Evolutionary conservation across 768 basidiomycete genomes (phyloP).

Genomic region (Cytidiella melzeri): DNA sequence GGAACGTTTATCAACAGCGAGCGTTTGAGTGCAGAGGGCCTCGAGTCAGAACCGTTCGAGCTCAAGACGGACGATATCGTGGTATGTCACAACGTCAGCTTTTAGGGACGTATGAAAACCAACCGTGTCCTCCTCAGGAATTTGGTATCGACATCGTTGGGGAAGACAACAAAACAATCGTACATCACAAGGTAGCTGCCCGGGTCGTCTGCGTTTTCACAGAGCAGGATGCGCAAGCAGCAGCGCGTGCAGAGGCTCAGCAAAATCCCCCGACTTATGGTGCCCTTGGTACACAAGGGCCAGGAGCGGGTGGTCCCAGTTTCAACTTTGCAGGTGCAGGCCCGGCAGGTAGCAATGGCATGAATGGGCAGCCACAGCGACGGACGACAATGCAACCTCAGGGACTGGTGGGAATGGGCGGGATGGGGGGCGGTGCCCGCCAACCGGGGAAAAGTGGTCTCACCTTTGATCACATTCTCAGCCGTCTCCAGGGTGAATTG

Average conservation of each 20-base stretch:
- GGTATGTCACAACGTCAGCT: slow-evolving; percentile 43
- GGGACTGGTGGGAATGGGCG: slow-evolving; percentile 64
- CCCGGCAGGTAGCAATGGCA: slow-evolving; percentile 15
- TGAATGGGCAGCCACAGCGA: slow-evolving; percentile 36
- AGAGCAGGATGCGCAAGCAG: slow-evolving; percentile 73
- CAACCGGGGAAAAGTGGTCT: slow-evolving; percentile 80
- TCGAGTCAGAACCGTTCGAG: slow-evolving; percentile 89
- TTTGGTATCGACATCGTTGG: slow-evolving; percentile 99
- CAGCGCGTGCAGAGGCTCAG: slow-evolving; percentile 64
- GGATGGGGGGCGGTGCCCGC: slow-evolving; percentile 67
- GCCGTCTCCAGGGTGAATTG: slow-evolving; percentile 85
- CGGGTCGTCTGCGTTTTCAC: slow-evolving; percentile 3
- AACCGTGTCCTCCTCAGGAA: slow-evolving; percentile 56
- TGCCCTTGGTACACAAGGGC: slow-evolving; percentile 28
- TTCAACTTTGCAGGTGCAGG: slow-evolving; percentile 38
- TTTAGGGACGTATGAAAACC: slow-evolving; percentile 1
- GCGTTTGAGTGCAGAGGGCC: slow-evolving; percentile 80
- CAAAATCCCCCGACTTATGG: slow-evolving; percentile 34
- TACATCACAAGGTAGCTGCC: slow-evolving; percentile 93
- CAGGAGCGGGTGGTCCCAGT: slow-evolving; percentile 31
- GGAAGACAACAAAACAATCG: slow-evolving; percentile 96
- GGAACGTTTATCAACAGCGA: slow-evolving; percentile 98
- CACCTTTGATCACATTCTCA: slow-evolving; percentile 89
- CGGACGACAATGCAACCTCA: slow-evolving; percentile 54
- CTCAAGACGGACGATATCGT: slow-evolving; percentile 95